Base-by-base conservation (phyloP, 2,329 filamentous ascomycete genomes). In the Sclerotinia borealis region DNA sequence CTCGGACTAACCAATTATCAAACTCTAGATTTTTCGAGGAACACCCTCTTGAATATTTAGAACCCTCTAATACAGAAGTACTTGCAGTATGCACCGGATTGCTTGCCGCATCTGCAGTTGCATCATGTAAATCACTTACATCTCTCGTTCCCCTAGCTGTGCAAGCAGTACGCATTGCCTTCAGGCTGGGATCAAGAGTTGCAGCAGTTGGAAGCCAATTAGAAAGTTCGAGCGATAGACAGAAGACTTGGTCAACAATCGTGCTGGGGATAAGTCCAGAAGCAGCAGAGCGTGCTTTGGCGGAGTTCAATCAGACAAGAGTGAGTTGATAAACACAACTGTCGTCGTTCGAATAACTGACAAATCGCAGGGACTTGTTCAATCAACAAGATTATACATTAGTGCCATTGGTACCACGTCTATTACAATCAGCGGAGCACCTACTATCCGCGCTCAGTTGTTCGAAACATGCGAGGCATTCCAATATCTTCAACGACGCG, bases 91-190 rank as follows among this genome's bases (percentile, higher is more conserved):
- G 74, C 59, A 75, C 72, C 1, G 74, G 75, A 19, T 63, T 71
- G 7, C 65, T 76, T 34, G 69, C 75, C 15, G 72, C 74, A 15
- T 71, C 72, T 2, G 72, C 73, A 9, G 68, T 75, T 48, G 68
- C 71, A 50, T 72, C 68, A 59, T 72, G 70, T 59, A 64, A 66
- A n/a, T 71, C 60, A 45, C 63, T 69, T 4, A 60, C 68, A 10
- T 69, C 73, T n/a, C 68, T 76, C 10, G 66, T 75, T 29, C 69
- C 72, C 6, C 43, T 69, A 22, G 75, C 72, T 34, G 68, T 76
- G 22, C 67, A 75, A 50, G 68, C 71, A 7, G 69, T 76, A 5
- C 65, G 68, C 17, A 66, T 72, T 49, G 69, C 73, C 1, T 76
- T 76, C 60, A 65, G 75, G 41, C 65, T 72, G 1, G 74, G 73